Evolutionary conservation across 805 yeast genomes (phyloP).

Genomic region (Phaffomyces antillensis): DNA sequence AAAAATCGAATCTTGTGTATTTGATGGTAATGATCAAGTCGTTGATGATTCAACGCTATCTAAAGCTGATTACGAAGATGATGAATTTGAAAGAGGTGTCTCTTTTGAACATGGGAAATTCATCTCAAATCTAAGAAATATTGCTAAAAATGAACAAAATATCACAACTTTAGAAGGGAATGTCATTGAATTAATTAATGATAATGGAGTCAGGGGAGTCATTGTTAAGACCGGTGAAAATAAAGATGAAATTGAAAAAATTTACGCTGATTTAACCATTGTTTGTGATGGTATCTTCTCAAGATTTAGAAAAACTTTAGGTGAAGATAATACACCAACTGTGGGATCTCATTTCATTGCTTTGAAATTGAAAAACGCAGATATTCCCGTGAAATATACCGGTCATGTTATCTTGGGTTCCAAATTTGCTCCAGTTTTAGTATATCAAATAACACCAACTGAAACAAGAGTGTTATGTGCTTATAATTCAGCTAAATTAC

Average conservation of each 20-base stretch:
- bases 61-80: conserved; percentile 48
- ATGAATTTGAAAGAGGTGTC: conserved; percentile 58
- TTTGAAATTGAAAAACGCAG: conserved; percentile 63
- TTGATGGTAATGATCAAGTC: conserved; percentile 50
- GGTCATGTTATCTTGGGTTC: conserved; percentile 87
- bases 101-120: conserved; percentile 93
- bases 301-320: conserved; percentile 73
- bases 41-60: conserved; percentile 44
- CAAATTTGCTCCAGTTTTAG: conserved; percentile 76
- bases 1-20: conserved; percentile 49
- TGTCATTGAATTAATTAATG: conserved; percentile 59
- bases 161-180: conserved; percentile 79
- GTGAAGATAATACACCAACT: conserved; percentile 52
- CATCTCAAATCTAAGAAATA: conserved; percentile 62
- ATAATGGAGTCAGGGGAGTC: conserved; percentile 70
- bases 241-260: conserved; percentile 34
- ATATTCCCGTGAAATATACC: conserved; percentile 63
- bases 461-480: conserved; percentile 91
- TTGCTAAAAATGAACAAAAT: conserved; percentile 64
- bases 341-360: conserved; percentile 87
- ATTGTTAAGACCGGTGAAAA: conserved; percentile 38
- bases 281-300: conserved; percentile 94
- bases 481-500: conserved; percentile 64
- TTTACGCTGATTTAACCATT: conserved; percentile 58
- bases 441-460: conserved; percentile 76